phyloP scores from a whole-genome alignment of 177 flowering plant species.

The Vitis hybrid region DNA sequence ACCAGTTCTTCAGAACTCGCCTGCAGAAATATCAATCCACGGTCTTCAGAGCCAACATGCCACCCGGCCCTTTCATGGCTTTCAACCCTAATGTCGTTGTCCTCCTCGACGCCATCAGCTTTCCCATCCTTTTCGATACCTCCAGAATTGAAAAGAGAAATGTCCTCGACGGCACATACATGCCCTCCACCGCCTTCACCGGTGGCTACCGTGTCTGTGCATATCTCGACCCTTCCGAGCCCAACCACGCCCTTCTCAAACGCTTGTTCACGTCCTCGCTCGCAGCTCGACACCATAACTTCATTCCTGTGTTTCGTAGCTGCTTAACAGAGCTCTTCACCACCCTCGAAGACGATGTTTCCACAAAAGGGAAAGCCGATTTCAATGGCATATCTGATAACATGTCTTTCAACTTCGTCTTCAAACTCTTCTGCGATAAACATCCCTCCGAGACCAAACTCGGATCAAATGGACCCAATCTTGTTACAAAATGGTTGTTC shows the following conservation, averaged over 20 bases:
- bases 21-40: slow-evolving; percentile 54
- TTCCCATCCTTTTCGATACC: slow-evolving; percentile 62
- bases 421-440: neutral
- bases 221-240: slow-evolving; percentile 31
- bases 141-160: slow-evolving; percentile 59
- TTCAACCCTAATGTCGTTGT: slow-evolving; percentile 47
- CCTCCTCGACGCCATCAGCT: slow-evolving; percentile 57
- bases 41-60: slow-evolving; percentile 57
- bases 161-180: slow-evolving; percentile 60
- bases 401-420: slow-evolving; percentile 21
- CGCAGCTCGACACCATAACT: slow-evolving; percentile 7
- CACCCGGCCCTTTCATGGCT: slow-evolving; percentile 59
- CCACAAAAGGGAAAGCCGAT: neutral
- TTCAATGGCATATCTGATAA: slow-evolving; percentile 4
- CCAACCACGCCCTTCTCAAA: slow-evolving; percentile 21
- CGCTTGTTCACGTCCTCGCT: slow-evolving; percentile 16
- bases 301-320: slow-evolving; percentile 29
- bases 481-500: slow-evolving; percentile 24
- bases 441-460: slow-evolving; percentile 17
- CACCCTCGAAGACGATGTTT: slow-evolving; percentile 22
- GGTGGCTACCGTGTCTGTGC: neutral
- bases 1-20: slow-evolving; percentile 43
- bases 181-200: slow-evolving; percentile 39
- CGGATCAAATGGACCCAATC: slow-evolving; percentile 13
- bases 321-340: slow-evolving; percentile 15